phyloP scores from a whole-genome alignment of 306 rosid genomes.

The Rosa rugosa region DNA sequence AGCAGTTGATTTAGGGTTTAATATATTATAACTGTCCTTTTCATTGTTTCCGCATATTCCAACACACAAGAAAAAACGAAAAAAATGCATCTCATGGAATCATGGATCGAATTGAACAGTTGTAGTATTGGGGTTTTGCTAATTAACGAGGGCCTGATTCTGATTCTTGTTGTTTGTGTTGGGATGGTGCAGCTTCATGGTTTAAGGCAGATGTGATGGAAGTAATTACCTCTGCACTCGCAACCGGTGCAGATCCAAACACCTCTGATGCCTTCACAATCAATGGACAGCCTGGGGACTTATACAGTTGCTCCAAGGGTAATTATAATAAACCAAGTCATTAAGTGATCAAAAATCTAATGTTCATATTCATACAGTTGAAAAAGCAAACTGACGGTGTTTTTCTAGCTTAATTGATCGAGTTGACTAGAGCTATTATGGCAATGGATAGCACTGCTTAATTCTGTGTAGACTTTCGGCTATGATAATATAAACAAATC shows the following conservation, averaged over 20 bases:
- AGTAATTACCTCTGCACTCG: conserved; percentile 13
- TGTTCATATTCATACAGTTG: not conserved
- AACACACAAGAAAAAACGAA: not conserved
- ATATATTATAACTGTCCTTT: not conserved
- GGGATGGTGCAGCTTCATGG: conserved; percentile 12
- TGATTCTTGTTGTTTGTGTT: not conserved
- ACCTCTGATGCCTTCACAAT: conserved; percentile 27
- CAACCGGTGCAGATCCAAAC: conserved; percentile 33
- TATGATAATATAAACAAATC: not conserved
- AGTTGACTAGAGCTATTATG: not conserved
- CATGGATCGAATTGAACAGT: not conserved
- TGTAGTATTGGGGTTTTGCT: not conserved
- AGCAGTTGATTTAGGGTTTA: not conserved
- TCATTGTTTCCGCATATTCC: not conserved
- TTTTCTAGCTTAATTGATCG: not conserved
- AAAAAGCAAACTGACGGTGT: not conserved
- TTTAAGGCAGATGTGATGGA: conserved; percentile 29
- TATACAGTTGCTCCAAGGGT: conserved; percentile 18
- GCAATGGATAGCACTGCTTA: not conserved
- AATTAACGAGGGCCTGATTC: not conserved
- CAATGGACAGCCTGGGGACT: conserved; percentile 39
- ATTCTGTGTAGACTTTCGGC: not conserved
- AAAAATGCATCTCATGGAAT: not conserved
- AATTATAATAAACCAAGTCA: not conserved
- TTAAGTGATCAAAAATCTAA: not conserved